Conservation (phyloP, 371 early-diverging fungal genomes). For the Apophysomyces sp. region DNA sequence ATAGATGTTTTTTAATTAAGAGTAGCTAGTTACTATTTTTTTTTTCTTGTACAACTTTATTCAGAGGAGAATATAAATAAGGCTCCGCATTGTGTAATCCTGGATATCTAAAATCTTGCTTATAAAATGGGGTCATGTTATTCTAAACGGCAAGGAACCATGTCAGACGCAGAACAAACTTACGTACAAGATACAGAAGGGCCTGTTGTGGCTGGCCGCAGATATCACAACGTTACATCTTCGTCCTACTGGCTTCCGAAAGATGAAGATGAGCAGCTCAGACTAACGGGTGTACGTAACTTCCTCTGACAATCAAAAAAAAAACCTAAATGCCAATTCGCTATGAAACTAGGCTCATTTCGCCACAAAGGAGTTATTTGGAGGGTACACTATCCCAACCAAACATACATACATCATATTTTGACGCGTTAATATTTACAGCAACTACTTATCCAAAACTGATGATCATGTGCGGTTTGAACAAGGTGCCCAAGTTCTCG, state of each 20-base stretch:
- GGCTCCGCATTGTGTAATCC: too few species aligned
- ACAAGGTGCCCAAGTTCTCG: constrained; percentile 2
- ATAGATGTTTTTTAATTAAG: too few species aligned
- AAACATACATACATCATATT: background rate
- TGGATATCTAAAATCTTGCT: too few species aligned
- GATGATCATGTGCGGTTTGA: background rate
- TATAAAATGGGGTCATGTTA: background rate
- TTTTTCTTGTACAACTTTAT: too few species aligned
- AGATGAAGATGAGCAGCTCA: background rate
- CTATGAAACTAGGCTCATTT: background rate
- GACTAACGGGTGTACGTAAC: background rate
- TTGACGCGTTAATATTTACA: background rate
- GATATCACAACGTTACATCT: background rate
- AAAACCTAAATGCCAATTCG: background rate
- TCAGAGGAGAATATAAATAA: too few species aligned
- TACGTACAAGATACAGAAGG: background rate
- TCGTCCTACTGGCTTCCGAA: background rate
- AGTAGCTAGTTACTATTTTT: too few species aligned
- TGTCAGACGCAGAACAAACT: background rate
- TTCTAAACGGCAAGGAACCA: background rate
- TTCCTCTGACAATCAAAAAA: background rate
- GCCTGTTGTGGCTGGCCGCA: background rate
- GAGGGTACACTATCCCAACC: too few species aligned
- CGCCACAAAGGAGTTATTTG: background rate
- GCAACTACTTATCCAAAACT: constrained; percentile 3